A percentile compares a stretch with the other conserved stretches of the same genome.
Conservation (phyloP, 768 basidiomycete genomes). For the Crucibulum laeve region DNA sequence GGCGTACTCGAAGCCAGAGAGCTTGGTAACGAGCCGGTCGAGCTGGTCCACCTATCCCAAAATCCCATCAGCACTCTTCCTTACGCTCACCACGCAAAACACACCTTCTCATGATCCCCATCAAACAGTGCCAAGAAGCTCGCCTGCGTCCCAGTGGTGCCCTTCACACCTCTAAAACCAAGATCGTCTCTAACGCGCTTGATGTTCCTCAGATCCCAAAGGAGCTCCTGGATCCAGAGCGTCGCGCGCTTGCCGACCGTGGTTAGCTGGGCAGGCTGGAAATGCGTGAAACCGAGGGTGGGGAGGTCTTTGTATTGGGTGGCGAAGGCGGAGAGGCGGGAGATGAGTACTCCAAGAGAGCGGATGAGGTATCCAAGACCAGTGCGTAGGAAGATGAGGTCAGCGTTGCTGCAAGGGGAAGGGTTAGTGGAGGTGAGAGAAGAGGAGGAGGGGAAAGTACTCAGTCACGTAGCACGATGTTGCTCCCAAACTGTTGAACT, state of each 20-base stretch:
- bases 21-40: constrained; percentile 83
- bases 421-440: constrained; percentile 2
- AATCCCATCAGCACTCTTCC: neutral
- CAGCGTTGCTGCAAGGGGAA: constrained; percentile 72
- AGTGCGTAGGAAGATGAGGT: constrained; percentile 92
- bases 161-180: constrained; percentile 97
- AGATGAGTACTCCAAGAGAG: constrained; percentile 88
- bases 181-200: constrained; percentile 86
- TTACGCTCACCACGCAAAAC: neutral
- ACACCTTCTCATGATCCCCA: constrained; percentile 88
- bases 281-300: constrained; percentile 97
- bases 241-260: constrained; percentile 97
- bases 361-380: constrained; percentile 81
- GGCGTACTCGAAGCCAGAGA: constrained; percentile 89
- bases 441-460: constrained; percentile 38
- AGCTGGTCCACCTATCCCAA: constrained; percentile 74
- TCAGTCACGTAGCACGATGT: constrained; percentile 99
- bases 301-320: constrained; percentile 83
- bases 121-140: constrained; percentile 93
- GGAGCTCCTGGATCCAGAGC: constrained; percentile 95
- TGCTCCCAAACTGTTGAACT: constrained; percentile 68
- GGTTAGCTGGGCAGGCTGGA: constrained; percentile 97
- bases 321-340: constrained; percentile 83
- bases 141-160: constrained; percentile 98
- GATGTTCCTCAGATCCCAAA: constrained; percentile 96